A percentile compares a stretch with the other conserved stretches of the same genome.
These are phyloP conservation scores for Pharnaceum exiguum DNA, from an alignment of 148 eudicot genomes.

Conservation along the genomic window DNA sequence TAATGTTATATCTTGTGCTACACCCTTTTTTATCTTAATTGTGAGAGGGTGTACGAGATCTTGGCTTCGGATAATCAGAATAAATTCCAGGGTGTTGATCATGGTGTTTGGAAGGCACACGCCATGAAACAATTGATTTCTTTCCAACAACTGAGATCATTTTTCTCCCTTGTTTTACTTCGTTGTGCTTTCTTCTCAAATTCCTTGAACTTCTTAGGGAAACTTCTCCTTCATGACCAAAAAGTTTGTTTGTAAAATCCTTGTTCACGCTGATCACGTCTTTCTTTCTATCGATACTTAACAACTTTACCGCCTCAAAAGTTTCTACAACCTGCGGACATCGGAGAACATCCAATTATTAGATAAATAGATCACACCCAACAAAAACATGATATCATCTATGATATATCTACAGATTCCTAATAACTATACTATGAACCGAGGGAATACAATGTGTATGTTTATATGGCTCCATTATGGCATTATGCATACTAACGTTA, in stretches of 20 bases:
- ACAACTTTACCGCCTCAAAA: not conserved
- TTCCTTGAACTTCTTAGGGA: not conserved
- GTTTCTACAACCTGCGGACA: no score
- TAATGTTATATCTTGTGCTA: no score
- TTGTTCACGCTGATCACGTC: not conserved
- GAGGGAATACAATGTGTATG: no score
- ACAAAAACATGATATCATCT: no score
- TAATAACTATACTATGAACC: no score
- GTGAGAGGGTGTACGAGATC: constrained; percentile 28
- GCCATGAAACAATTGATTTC: constrained; percentile 16
- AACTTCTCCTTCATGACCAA: not conserved
- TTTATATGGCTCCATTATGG: no score
- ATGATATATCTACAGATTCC: no score
- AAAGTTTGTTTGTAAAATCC: no score
- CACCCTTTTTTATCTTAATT: no score
- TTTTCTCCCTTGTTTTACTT: not conserved
- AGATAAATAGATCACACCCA: no score
- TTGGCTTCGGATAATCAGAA: constrained; percentile 31
- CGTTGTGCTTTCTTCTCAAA: not conserved
- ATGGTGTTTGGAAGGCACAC: constrained; percentile 10
- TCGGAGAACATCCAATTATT: no score
- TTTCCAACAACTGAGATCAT: not conserved
- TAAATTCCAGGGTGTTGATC: constrained; percentile 15
- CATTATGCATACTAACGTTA: no score
- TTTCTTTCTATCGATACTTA: not conserved